phyloP scores from a whole-genome alignment of 176 grass and related monocot genomes.

The Zea mays region DNA sequence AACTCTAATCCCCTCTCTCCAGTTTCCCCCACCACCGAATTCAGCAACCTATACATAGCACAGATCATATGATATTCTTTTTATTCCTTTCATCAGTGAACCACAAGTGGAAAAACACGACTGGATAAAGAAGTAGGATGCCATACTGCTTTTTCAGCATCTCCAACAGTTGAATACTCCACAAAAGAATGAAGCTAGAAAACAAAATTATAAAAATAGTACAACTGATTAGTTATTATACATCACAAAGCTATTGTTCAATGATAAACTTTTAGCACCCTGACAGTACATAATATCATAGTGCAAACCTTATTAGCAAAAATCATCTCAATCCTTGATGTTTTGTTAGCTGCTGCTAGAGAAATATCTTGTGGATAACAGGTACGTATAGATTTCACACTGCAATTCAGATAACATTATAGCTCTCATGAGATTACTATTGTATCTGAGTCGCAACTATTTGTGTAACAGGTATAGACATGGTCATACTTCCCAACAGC shows the following conservation, averaged over 20 bases:
- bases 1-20: slow-evolving; percentile 86
- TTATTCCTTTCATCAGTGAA: neutral
- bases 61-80: neutral
- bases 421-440: slow-evolving; percentile 3
- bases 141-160: slow-evolving; percentile 90
- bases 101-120: neutral
- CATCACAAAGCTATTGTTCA: neutral
- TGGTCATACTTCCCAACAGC: slow-evolving; percentile 72
- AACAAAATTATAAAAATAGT: slow-evolving; percentile 9
- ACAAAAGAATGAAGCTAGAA: slow-evolving; percentile 96
- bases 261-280: neutral
- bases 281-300: slow-evolving; percentile 12
- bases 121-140: slow-evolving; percentile 28
- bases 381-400: slow-evolving; percentile 90
- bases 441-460: neutral
- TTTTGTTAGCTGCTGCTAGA: slow-evolving; percentile 51
- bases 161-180: slow-evolving; percentile 80
- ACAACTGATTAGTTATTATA: slow-evolving; percentile 7
- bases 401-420: slow-evolving; percentile 44
- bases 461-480: slow-evolving; percentile 24
- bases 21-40: slow-evolving; percentile 77
- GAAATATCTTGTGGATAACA: slow-evolving; percentile 90
- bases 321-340: slow-evolving; percentile 80
- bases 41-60: slow-evolving; percentile 62
- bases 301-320: slow-evolving; percentile 84